Evolutionary conservation across 2,329 filamentous ascomycete species (phyloP), one percentile per base, ranked within the genome.

Genomic region (Aspergillus cejpii): DNA sequence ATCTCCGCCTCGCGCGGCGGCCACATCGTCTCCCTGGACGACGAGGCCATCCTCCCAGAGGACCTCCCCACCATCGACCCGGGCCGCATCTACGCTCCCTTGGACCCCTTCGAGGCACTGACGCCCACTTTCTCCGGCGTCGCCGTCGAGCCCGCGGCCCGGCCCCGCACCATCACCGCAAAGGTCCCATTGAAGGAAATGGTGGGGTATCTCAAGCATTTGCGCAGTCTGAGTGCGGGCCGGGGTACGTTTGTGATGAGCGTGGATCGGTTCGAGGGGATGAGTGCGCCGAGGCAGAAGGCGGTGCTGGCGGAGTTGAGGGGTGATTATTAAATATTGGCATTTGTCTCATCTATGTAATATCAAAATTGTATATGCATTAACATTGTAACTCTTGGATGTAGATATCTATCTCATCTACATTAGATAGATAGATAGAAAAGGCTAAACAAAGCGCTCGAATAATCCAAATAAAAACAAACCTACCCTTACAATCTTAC

Each of bases 151-250:
- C 64, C 56, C 12, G 52, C 62, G 2, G 66, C 66, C 34, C 66
- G 75, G 24, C 78, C 80, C 46, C 66, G 76, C 44, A 75, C 84
- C 39, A 87, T 98, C 54, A 82, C 84, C 8, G 92, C 90, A 17
- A 81, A 86, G 58, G 91, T 97, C 21, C 92, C 92, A 24, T 74
- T 97, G 57, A 94, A 92, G 69, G 91, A 97, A 68, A 96, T 97
- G 87, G 83, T 97, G 27, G 87, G 91, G 33, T 98, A 97, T 66
- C 74, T 97, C 56, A 87, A 88, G 63, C 87, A 94, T 62, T 69
- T 98, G 52, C 76, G 92, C 41, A 90, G 87, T 67, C 77, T 95
- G 72, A 98, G 91, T 3, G 86, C 84, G 2, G 92, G 92, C 0
- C 76, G 92, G 44, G 84, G 83, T 0, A 86, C 83, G 1, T 87